Evolutionary conservation across 139 green algal genomes (phyloP).

Genomic region (Choricystis sp.): DNA sequence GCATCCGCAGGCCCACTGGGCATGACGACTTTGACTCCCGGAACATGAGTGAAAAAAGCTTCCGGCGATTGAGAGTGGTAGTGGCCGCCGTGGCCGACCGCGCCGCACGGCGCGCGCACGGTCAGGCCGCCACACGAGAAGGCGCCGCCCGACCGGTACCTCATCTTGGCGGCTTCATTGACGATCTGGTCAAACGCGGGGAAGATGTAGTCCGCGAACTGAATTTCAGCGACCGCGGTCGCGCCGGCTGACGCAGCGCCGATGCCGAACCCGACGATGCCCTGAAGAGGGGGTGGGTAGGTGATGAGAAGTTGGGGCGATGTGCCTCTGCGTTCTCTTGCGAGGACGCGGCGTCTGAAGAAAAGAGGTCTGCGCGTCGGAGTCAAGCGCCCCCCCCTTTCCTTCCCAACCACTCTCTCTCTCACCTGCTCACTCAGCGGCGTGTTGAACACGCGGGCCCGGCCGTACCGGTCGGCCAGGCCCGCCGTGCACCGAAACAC

Average conservation of each 20-base stretch:
- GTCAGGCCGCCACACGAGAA: slow-evolving; percentile 79
- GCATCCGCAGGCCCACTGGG: slow-evolving; percentile 52
- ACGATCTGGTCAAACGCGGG: slow-evolving; percentile 89
- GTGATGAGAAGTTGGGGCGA: not conserved
- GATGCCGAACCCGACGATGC: slow-evolving; percentile 82
- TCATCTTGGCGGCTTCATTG: slow-evolving; percentile 84
- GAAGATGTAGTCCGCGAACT: slow-evolving; percentile 71
- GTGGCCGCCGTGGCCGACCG: slow-evolving; percentile 85
- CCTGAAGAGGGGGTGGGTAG: slow-evolving; percentile 19
- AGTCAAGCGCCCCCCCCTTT: too few relatives aligned
- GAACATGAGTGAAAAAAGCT: slow-evolving; percentile 81
- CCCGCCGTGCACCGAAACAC: slow-evolving; percentile 82
- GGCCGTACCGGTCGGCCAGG: slow-evolving; percentile 55
- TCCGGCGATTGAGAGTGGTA: slow-evolving; percentile 93
- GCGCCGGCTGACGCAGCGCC: slow-evolving; percentile 58
- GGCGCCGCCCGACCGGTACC: slow-evolving; percentile 63
- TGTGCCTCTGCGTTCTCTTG: too few relatives aligned
- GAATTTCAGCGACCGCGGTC: slow-evolving; percentile 55
- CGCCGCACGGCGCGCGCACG: slow-evolving; percentile 71
- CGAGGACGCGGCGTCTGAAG: too few relatives aligned
- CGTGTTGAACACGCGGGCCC: slow-evolving; percentile 81
- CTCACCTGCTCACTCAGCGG: slow-evolving; percentile 70
- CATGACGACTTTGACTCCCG: slow-evolving; percentile 62
- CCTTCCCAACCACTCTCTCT: too few relatives aligned
- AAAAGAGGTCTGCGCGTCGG: too few relatives aligned